Evolutionary conservation across 805 yeast species (phyloP), one percentile per base, ranked within the genome.

Genomic region (Debaryomyces tyrocola): DNA sequence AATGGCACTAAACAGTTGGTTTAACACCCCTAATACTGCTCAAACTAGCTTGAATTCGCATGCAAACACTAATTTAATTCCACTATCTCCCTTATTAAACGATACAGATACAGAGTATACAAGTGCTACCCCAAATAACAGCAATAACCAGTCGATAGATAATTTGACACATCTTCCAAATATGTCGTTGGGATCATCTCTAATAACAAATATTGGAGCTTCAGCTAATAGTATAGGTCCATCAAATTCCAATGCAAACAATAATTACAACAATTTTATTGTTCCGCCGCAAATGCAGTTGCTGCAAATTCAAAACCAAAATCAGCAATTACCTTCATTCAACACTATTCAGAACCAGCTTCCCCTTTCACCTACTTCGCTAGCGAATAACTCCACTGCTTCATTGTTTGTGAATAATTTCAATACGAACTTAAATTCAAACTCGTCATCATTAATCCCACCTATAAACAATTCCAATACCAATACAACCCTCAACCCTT

Each of bases 281-380:
- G 47, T 49, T n/a, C 60, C 66, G 4, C 52, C 47, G 38, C 62
- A 57, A 38, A 38, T 49, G 5, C 58, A 45, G 34, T 34, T 53
- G 28, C 59, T 53, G 54, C 61, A 52, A 45, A 55, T 59, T 28
- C 67, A 61, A 36, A 60, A 58, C 45, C 68, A 61, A 46, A 55
- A 45, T 44, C 70, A 66, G 38, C 71, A 64, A 49, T 47, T 67
- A 7, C 73, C 73, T 4, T 62, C 72, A 4, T 66, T 67, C 49
- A 67, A 66, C 47, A 50, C 64, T n/a, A 64, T 67, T 37, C 72
- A 66, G 44, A 64, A 62, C 52, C 64, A 59, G 35, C 48, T 67
- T n/a, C 67, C 71, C 2, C 38, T 57, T 2, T 60, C 68, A 5
- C 67, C 69, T 11, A 53, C 31, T 14, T 34, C 52, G 28, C 39